Percentiles rank a stretch among this genome's conserved stretches.
Conservation (phyloP, 495 filamentous ascomycete genomes). For the Daldinia loculata region DNA sequence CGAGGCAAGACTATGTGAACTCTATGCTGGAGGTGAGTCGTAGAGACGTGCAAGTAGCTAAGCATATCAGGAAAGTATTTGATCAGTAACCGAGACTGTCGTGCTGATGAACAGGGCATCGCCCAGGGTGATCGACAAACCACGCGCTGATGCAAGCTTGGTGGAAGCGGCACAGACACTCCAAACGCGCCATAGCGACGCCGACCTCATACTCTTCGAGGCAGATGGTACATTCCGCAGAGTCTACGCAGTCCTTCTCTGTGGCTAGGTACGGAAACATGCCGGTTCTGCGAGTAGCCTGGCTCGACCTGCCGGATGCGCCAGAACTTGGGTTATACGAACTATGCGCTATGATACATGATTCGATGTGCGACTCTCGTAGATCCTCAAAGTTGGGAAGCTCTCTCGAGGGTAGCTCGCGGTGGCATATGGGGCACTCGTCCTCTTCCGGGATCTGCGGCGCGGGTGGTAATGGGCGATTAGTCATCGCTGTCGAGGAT, state of each 20-base stretch:
- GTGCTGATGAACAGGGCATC: conserved; percentile 66
- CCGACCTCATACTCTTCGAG: conserved; percentile 95
- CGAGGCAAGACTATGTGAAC: neutral
- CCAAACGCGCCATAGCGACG: conserved; percentile 80
- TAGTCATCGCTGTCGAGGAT: conserved; percentile 30
- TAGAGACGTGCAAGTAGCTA: neutral
- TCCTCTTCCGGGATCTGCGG: conserved; percentile 76
- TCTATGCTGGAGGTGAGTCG: neutral
- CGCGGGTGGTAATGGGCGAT: conserved; percentile 44
- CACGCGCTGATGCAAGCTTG: conserved; percentile 68
- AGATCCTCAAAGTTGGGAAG: conserved; percentile 66
- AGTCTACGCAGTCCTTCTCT: conserved; percentile 88
- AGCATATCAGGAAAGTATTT: neutral
- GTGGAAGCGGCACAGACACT: conserved; percentile 96
- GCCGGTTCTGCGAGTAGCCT: conserved; percentile 52
- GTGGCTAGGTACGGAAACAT: conserved; percentile 77
- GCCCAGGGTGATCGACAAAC: conserved; percentile 60
- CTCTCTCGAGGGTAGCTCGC: conserved; percentile 71
- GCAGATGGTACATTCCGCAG: conserved; percentile 91
- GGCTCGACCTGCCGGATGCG: conserved; percentile 13
- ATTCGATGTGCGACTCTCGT: conserved; percentile 78
- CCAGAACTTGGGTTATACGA: conserved; percentile 42
- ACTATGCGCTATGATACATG: conserved; percentile 72
- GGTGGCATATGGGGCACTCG: conserved; percentile 88
- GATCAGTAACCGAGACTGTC: conserved; percentile 57